Base-by-base conservation (phyloP, 2,329 filamentous ascomycete species). In the Arthrobotrys conoides region DNA sequence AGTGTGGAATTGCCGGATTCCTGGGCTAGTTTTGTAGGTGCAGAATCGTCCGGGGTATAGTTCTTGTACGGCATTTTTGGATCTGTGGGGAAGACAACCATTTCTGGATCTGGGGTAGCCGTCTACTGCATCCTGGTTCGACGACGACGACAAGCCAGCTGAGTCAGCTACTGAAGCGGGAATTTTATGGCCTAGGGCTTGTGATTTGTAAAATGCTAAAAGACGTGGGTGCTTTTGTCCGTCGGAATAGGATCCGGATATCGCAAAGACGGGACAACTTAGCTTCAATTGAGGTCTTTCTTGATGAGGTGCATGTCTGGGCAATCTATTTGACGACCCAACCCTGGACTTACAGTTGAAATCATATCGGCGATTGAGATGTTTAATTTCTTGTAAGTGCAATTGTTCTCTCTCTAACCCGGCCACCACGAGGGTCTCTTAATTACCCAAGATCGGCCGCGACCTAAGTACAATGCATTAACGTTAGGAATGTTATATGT, bases 71-170 rank as follows among this genome's bases (percentile, higher is more conserved):
- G 68, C 59, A 68, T 66, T 78, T n/a, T 69, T 30, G 57, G 36
- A 61, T 61, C 20, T 78, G 75, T 72, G 75, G 75, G 75, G 75
- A 78, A 78, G 27, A 41, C 46, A 68, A 30, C 63, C 66, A 71
- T 61, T 73, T 24, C 49, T 71, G 72, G 59, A 78, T 78, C 75
- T 64, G 75, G 75, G 75, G 75, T 72, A 78, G 20, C 63, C 64
- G 33, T 70, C 75, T 72, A 75, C 51, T 27, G 14, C 55, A 57
- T 24, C 12, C 67, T 24, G 48, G 44, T 18, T 64, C 27, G 3
- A 6, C 8, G 27, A 20, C n/a, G n/a, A 41, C 33, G 36, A 27
- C 55, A 24, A 33, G 44, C 22, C 4, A 59, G 69, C 59, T 66
- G 69, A 72, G 69, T 72, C 36, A 72, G 63, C 63, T 61, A 38